These are phyloP conservation scores for Casuarina equisetifolia DNA, from an alignment of 306 rosid species.

Conservation along the genomic window DNA sequence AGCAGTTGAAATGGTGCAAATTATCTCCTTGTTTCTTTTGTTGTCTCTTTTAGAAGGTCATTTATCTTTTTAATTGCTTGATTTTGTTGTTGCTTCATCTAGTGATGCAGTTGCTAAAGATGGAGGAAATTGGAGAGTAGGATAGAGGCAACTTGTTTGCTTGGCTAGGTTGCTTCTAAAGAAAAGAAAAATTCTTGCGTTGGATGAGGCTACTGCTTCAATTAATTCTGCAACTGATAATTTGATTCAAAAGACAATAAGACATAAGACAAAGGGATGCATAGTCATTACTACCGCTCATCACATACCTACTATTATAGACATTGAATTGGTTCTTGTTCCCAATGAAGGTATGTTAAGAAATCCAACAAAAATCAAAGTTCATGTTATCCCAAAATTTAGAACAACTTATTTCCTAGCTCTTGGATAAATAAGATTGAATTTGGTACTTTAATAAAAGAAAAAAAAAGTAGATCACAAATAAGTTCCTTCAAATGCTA, in stretches of 20 bases:
- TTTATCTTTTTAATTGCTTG: background rate
- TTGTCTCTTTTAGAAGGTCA: background rate
- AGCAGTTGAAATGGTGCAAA: conserved; percentile 8
- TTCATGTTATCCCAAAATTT: background rate
- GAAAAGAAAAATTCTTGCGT: conserved; percentile 68
- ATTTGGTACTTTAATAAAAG: background rate
- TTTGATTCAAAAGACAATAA: conserved; percentile 74
- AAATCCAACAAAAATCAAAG: background rate
- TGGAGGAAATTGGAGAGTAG: conserved; percentile 97
- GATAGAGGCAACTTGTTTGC: conserved; percentile 93
- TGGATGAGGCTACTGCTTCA: conserved; percentile 97
- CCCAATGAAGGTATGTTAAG: conserved; percentile 65
- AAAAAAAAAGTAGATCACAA: background rate
- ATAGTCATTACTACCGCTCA: conserved; percentile 89
- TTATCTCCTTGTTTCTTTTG: background rate
- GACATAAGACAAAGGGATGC: conserved; percentile 69
- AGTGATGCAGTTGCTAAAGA: conserved; percentile 71
- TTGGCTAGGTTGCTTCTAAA: conserved; percentile 79
- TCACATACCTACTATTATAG: conserved; percentile 79
- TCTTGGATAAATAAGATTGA: background rate
- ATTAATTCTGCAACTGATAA: conserved; percentile 77
- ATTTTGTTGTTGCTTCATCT: background rate
- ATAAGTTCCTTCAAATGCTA: background rate
- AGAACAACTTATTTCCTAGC: background rate
- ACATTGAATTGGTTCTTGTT: conserved; percentile 79